These are phyloP conservation scores for Chrysoporthe puriensis DNA, from an alignment of 2,329 filamentous ascomycete species.

Conservation along the genomic window DNA sequence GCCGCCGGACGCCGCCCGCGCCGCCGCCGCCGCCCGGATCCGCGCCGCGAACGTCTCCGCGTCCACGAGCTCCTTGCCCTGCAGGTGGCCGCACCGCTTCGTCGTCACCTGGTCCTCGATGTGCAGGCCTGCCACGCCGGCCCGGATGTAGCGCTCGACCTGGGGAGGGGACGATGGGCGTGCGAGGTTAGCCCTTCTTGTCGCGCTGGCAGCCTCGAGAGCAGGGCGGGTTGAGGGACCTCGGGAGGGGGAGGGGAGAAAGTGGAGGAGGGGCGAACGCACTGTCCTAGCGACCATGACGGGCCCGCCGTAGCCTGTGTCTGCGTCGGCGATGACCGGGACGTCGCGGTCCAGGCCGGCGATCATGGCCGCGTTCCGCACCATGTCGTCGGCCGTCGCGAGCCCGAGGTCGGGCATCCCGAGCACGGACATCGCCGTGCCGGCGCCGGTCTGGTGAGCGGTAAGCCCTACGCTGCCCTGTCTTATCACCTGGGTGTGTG, in stretches of 20 bases:
- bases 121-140: constrained; percentile 62
- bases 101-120: constrained; percentile 66
- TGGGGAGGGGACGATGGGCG: constrained; percentile 31
- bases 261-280: background rate
- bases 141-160: constrained; percentile 50
- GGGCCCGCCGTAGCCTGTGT: constrained; percentile 60
- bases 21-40: constrained; percentile 58
- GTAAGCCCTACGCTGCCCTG: background rate
- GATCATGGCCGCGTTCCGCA: constrained; percentile 66
- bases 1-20: constrained; percentile 50
- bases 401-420: constrained; percentile 66
- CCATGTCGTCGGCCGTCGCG: constrained; percentile 66
- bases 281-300: constrained; percentile 56
- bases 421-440: constrained; percentile 61
- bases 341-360: constrained; percentile 58
- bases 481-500: background rate
- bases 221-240: background rate
- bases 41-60: constrained; percentile 55
- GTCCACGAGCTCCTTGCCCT: constrained; percentile 62
- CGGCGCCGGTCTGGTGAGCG: constrained; percentile 59
- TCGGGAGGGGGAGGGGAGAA: background rate
- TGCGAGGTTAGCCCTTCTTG: background rate
- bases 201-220: background rate
- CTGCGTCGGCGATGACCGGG: constrained; percentile 60
- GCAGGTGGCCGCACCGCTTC: constrained; percentile 69